Evolutionary conservation across 495 filamentous ascomycete genomes (phyloP).

Genomic region (Astrothelium subdiscretum): DNA sequence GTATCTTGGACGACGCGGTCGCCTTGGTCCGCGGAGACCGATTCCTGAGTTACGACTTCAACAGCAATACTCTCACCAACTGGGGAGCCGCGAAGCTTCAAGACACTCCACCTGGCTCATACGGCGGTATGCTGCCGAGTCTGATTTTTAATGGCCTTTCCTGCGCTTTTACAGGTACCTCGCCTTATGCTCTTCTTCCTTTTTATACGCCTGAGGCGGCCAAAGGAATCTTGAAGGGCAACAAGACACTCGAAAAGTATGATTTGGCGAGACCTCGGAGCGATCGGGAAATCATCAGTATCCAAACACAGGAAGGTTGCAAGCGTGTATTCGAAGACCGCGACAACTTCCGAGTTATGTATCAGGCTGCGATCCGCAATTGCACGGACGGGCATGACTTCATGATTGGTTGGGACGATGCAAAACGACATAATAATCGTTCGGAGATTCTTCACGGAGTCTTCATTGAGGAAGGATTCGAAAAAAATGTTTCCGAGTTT

Average conservation of each 20-base stretch:
- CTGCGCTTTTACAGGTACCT: slow-evolving; percentile 21
- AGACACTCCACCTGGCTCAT: slow-evolving; percentile 18
- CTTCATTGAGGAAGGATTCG: slow-evolving; percentile 32
- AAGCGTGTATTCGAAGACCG: slow-evolving; percentile 30
- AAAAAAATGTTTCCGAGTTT: slow-evolving; percentile 26
- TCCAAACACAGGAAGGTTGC: slow-evolving; percentile 31
- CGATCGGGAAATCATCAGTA: slow-evolving; percentile 20
- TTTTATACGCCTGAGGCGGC: slow-evolving; percentile 32
- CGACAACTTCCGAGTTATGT: slow-evolving; percentile 31
- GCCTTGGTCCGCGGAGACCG: slow-evolving; percentile 24
- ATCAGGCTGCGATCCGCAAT: slow-evolving; percentile 27
- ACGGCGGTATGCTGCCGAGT: slow-evolving; percentile 26
- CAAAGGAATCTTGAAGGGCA: slow-evolving; percentile 44
- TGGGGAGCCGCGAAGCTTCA: slow-evolving; percentile 24
- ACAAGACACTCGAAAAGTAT: slow-evolving; percentile 31
- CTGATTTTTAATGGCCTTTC: slow-evolving; percentile 20
- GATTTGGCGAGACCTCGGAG: slow-evolving; percentile 24
- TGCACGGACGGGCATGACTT: slow-evolving; percentile 31
- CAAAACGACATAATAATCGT: slow-evolving; percentile 24
- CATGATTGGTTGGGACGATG: slow-evolving; percentile 33
- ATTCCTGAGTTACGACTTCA: slow-evolving; percentile 25
- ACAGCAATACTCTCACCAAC: slow-evolving; percentile 23
- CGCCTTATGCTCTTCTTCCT: slow-evolving; percentile 29
- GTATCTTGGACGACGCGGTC: slow-evolving; percentile 25
- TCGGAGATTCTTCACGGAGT: slow-evolving; percentile 27